Percentiles rank a stretch among this genome's conserved stretches.
phyloP scores from a whole-genome alignment of 2,329 filamentous ascomycete species.

The Lasiodiplodia gonubiensis region DNA sequence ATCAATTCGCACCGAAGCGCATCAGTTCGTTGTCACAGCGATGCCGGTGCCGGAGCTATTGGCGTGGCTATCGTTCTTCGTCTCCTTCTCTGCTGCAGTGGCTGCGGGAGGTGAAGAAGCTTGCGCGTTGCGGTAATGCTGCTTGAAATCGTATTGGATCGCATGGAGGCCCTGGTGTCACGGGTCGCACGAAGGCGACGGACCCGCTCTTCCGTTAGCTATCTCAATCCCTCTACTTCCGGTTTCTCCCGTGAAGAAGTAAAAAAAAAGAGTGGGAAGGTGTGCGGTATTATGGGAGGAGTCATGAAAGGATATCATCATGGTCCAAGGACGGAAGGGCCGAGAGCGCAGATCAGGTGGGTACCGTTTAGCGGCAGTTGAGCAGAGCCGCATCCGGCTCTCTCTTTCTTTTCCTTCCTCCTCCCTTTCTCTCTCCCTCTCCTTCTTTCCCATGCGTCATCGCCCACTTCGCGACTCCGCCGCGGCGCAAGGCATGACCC shows the following conservation, averaged over 20 bases:
- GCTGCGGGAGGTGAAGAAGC: not conserved
- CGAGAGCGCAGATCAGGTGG: not conserved
- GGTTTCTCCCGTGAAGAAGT: not conserved
- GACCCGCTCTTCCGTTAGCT: constrained; percentile 11
- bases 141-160: constrained; percentile 43
- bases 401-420: not conserved
- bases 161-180: constrained; percentile 35
- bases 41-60: not conserved
- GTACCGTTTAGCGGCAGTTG: not conserved
- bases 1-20: not conserved
- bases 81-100: not conserved
- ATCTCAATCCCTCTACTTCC: not conserved
- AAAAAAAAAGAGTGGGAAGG: not conserved
- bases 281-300: not conserved
- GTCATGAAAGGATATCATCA: not conserved
- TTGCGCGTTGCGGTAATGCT: constrained; percentile 36
- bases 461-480: not conserved
- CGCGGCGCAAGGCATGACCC: not conserved
- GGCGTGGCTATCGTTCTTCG: not conserved
- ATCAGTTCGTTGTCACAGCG: not conserved
- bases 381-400: not conserved
- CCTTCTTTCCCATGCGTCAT: not conserved
- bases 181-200: not conserved
- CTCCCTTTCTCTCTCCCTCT: not conserved
- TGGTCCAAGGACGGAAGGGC: not conserved